phyloP scores from a whole-genome alignment of 371 early-diverging fungal species.

The Funneliformis caledonium region DNA sequence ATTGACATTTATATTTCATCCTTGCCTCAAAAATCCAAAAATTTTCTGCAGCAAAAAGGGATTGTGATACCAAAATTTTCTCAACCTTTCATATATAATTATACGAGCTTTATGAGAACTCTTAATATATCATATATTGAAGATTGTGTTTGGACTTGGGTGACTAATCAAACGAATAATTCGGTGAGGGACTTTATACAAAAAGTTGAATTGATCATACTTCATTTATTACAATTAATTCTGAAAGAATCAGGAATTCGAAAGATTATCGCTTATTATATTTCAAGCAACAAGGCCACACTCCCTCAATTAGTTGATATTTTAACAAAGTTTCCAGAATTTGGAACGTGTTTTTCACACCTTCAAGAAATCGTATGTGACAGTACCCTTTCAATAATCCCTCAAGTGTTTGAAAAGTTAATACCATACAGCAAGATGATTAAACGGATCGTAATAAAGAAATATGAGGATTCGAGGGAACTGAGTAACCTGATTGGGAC shows the following conservation, averaged over 20 bases:
- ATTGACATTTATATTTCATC: not conserved
- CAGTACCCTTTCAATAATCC: not conserved
- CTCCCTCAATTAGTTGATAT: not conserved
- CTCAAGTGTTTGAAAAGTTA: not conserved
- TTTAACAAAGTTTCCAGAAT: not conserved
- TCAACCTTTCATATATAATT: not conserved
- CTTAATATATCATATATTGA: not conserved
- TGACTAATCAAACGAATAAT: not conserved
- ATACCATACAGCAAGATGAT: not conserved
- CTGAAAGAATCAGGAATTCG: not conserved
- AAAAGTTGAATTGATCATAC: not conserved
- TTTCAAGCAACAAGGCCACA: not conserved
- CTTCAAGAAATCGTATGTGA: not conserved
- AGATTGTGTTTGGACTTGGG: not conserved
- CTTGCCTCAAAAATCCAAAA: not conserved
- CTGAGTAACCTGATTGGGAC: not conserved
- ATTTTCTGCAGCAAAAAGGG: not conserved
- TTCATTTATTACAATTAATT: not conserved
- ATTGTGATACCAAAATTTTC: not conserved
- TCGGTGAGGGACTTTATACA: not conserved
- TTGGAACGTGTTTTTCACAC: not conserved
- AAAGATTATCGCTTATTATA: not conserved
- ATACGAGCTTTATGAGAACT: not conserved
- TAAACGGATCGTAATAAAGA: not conserved
- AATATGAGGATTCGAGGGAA: not conserved